These are phyloP conservation scores for Stipa capillata DNA, from an alignment of 176 grass and related monocot species.

Conservation along the genomic window DNA sequence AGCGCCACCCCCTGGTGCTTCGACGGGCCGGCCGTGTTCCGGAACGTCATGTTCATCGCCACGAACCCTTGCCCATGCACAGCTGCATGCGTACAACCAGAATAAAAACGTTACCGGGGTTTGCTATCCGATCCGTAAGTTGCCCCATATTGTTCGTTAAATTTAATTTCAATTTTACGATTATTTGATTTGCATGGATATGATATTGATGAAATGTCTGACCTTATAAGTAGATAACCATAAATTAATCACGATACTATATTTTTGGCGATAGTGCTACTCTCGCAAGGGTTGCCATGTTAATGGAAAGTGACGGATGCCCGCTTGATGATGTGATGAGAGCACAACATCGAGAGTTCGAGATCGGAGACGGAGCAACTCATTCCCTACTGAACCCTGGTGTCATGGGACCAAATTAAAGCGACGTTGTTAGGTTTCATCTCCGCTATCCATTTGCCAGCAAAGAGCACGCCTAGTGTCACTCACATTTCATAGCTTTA, in stretches of 20 bases:
- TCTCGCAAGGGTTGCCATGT: not conserved
- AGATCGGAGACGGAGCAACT: not conserved
- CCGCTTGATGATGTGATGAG: not conserved
- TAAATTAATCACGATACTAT: not conserved
- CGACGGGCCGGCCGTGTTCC: conserved; percentile 50
- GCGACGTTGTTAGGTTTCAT: conserved; percentile 34
- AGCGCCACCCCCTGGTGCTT: conserved; percentile 72
- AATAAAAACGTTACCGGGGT: not conserved
- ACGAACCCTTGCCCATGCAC: conserved; percentile 65
- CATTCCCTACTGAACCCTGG: not conserved
- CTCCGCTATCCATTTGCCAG: conserved; percentile 5
- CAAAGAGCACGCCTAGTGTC: not conserved
- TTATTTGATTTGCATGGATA: not conserved
- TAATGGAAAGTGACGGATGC: not conserved
- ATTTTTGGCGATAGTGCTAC: not conserved
- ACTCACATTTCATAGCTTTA: not conserved
- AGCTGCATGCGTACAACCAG: not conserved
- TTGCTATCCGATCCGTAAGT: too few relatives aligned
- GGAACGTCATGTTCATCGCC: conserved; percentile 67
- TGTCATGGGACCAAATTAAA: conserved; percentile 33
- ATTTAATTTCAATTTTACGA: not conserved
- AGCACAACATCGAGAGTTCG: not conserved
- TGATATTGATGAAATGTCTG: too few relatives aligned
- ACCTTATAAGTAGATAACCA: too few relatives aligned
- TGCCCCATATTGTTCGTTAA: too few relatives aligned